Base-by-base conservation (phyloP, 2,329 filamentous ascomycete genomes). In the Neoarthrinium moseri region DNA sequence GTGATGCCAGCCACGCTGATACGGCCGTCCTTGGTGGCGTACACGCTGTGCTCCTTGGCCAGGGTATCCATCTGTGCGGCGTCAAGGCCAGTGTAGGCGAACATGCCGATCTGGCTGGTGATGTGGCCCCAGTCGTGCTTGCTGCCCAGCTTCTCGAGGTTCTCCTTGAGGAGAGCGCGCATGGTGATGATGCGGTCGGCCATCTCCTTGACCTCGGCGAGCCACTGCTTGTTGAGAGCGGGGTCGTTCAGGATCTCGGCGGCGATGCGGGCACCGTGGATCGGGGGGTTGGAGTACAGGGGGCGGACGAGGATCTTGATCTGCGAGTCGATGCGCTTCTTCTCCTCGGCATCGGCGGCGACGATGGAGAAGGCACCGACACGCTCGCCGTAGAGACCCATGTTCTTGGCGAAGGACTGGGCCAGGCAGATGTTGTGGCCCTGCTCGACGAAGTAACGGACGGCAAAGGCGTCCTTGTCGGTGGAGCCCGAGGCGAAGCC, bases 121-220 rank as follows among this genome's bases (percentile, higher is more conserved):
- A 99, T 99, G 80, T 99, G 94, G 69, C 86, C 89, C 94, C 94
- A 99, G 78, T 97, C 89, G 72, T 95, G 90, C 81, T 91, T 91
- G 78, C 88, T 94, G 66, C 92, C 92, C 52, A 96, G 83, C 72
- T 88, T 86, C 82, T 96, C 89, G 46, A 99, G 84, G 77, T 97
- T 95, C 61, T 90, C 82, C 81, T 94, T 95, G 65, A 99, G 84
- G 45, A 96, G 83, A 51, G 89, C 85, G 60, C 94, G 89, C 94
- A 99, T 99, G 70, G 84, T 89, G 73, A 99, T 97, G 78, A 99
- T 99, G 66, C 94, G 91, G 73, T 96, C 91, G 52, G 94, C 94
- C 94, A 99, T 99, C 60, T 80, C 89, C 86, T 97, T 96, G 72
- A 99, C 91, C 76, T 99, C 94, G 49, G 78, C 83, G 44, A 96